phyloP scores from a whole-genome alignment of 306 rosid species.

The Cyamopsis tetragonoloba region DNA sequence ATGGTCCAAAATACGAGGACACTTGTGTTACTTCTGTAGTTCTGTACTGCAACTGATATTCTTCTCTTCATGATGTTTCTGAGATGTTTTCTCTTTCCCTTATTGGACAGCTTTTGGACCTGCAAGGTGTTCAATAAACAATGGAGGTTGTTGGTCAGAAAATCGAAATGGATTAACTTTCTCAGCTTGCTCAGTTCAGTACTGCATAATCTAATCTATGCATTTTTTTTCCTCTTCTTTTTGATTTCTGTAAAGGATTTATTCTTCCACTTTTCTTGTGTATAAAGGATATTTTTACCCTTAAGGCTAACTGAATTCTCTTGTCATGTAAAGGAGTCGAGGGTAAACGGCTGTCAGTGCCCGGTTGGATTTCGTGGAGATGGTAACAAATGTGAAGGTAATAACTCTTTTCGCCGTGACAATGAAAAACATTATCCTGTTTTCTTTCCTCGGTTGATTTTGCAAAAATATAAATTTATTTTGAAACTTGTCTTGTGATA shows the following conservation, averaged over 20 bases:
- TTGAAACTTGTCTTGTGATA: conserved; percentile 19
- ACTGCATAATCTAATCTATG: conserved; percentile 28
- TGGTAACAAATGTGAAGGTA: conserved; percentile 74
- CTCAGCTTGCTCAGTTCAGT: conserved; percentile 98
- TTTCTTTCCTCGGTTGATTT: neutral
- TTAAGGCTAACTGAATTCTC: conserved; percentile 29
- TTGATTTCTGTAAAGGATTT: neutral
- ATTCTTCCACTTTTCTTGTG: neutral
- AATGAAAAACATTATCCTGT: neutral
- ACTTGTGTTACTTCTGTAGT: neutral
- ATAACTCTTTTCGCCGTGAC: conserved; percentile 8
- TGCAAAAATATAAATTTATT: neutral
- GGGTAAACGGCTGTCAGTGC: conserved; percentile 62
- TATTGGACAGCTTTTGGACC: conserved; percentile 78
- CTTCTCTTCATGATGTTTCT: conserved; percentile 14
- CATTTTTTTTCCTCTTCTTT: neutral
- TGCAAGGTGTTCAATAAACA: conserved; percentile 75
- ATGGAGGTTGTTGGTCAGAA: conserved; percentile 95
- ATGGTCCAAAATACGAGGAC: neutral
- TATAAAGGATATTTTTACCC: too few relatives aligned
- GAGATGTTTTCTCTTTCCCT: conserved; percentile 6
- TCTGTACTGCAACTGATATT: neutral
- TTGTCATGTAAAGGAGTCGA: conserved; percentile 47
- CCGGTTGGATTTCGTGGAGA: conserved; percentile 72
- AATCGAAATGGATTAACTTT: conserved; percentile 37